Evolutionary conservation across 352 stramenopile genomes (phyloP).

Genomic region (Saprolegnia parasitica): DNA sequence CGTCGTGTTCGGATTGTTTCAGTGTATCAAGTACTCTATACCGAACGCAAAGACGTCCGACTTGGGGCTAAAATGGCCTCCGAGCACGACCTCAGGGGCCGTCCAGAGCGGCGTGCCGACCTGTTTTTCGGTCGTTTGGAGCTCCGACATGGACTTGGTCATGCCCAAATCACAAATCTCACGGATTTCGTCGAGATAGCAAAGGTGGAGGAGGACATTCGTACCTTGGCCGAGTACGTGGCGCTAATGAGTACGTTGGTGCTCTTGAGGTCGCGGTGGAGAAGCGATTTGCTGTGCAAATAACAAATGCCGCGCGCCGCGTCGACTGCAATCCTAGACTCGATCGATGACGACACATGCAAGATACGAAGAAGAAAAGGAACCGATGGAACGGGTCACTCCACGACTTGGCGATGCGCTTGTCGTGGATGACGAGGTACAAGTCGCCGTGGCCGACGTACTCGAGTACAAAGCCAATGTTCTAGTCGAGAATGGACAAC

Average conservation of each 20-base stretch:
- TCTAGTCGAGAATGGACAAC: constrained; percentile 5
- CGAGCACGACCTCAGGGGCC: constrained; percentile 32
- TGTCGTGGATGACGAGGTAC: constrained; percentile 22
- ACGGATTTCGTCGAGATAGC: too few relatives aligned
- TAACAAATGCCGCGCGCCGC: constrained; percentile 25
- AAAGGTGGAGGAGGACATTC: background rate
- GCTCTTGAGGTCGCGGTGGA: constrained; percentile 29
- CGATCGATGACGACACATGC: too few relatives aligned
- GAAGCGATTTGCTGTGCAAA: constrained; percentile 25
- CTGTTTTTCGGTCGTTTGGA: constrained; percentile 18
- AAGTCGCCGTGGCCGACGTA: constrained; percentile 28
- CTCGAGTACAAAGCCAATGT: constrained; percentile 29
- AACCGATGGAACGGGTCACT: constrained; percentile 23
- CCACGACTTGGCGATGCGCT: constrained; percentile 25
- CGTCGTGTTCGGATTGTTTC: background rate
- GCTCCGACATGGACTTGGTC: constrained; percentile 22
- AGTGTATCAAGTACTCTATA: background rate
- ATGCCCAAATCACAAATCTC: constrained; percentile 26
- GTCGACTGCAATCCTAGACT: constrained; percentile 23
- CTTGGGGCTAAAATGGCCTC: constrained; percentile 31
- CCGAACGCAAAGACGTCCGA: constrained; percentile 33
- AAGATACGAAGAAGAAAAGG: too few relatives aligned
- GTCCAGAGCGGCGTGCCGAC: constrained; percentile 31
- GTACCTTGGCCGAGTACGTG: constrained; percentile 22
- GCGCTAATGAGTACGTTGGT: constrained; percentile 23